Base-by-base conservation (phyloP, 2,329 filamentous ascomycete species). In the Calonectria leucothoes region DNA sequence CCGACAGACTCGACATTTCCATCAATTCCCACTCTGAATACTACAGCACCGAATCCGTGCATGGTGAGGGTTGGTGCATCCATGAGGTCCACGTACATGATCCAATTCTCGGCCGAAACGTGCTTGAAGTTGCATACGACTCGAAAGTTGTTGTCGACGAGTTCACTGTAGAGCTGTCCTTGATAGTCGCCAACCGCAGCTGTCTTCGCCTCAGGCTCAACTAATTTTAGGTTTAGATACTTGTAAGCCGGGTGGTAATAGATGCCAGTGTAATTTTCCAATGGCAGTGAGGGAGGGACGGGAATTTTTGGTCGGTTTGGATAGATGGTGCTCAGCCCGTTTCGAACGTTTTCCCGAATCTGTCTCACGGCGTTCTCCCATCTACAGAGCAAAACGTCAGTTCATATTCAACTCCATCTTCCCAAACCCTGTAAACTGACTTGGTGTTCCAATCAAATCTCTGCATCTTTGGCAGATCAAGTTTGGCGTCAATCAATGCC, bases 401-500 rank as follows among this genome's bases (percentile, higher is more conserved):
- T 3, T 4, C 1, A 11, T 4, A 12, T 27, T 4, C 6, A 59
- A 17, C 1, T 1, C 0, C 0, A 15, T 3, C 17, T 4, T n/a
- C 3, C 5, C 5, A n/a, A 2, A 15, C 17, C 1, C 12, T 15
- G 1, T 12, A 17, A n/a, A 59, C 52, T 59, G 11, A 37, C 52
- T 59, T 59, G 1, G 3, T 37, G 12, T 17, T 37, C 52, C 52
- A 59, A 37, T 59, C 52, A 23, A 59, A 59, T 59, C 52, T 37
- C 33, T 59, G n/a, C 3, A 59, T 59, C 8, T 15, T 4, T 12
- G 52, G 52, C 7, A 25, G 23, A 23, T 14, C 12, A 25, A 59
- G 31, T 37, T 59, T 59, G 10, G n/a, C n/a, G n/a, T 59, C 52
- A 27, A 59, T 59, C 52, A 59, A 17, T 12, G 11, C 11, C 52